Evolutionary conservation across 176 grass and related monocot species (phyloP).

Genomic region (Triticum turgidum): DNA sequence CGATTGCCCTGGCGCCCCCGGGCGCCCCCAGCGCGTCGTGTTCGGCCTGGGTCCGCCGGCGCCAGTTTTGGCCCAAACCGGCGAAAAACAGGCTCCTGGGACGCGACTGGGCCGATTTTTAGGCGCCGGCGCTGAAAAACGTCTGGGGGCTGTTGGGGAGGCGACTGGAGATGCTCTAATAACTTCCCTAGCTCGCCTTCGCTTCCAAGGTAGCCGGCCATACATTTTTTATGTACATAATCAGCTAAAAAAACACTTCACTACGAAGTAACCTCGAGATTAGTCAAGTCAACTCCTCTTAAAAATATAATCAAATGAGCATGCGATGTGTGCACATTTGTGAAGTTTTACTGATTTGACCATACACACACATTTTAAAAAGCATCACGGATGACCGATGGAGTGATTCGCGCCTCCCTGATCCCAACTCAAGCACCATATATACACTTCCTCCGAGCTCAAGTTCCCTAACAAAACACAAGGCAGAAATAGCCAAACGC

Average conservation of each 20-base stretch:
- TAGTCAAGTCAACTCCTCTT: background rate
- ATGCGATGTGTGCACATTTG: background rate
- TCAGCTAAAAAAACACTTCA: background rate
- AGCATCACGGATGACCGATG: background rate
- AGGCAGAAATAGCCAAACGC: background rate
- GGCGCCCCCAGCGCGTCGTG: too few species aligned
- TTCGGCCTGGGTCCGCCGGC: too few species aligned
- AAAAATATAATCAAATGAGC: background rate
- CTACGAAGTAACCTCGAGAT: background rate
- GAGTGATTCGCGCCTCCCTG: background rate
- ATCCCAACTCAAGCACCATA: background rate
- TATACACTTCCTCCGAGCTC: background rate
- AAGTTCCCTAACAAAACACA: background rate
- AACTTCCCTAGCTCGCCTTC: background rate
- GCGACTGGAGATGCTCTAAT: too few species aligned
- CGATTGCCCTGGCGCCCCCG: too few species aligned
- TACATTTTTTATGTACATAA: background rate
- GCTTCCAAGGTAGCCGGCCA: background rate
- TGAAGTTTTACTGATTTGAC: background rate
- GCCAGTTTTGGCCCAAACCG: too few species aligned
- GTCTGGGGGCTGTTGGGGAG: too few species aligned
- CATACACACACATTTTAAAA: background rate
- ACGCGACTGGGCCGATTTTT: too few species aligned
- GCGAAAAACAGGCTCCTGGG: too few species aligned
- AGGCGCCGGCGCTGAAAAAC: too few species aligned